These are phyloP conservation scores for Clonostachys rhizophaga DNA, from an alignment of 2,329 filamentous ascomycete species.

Conservation along the genomic window DNA sequence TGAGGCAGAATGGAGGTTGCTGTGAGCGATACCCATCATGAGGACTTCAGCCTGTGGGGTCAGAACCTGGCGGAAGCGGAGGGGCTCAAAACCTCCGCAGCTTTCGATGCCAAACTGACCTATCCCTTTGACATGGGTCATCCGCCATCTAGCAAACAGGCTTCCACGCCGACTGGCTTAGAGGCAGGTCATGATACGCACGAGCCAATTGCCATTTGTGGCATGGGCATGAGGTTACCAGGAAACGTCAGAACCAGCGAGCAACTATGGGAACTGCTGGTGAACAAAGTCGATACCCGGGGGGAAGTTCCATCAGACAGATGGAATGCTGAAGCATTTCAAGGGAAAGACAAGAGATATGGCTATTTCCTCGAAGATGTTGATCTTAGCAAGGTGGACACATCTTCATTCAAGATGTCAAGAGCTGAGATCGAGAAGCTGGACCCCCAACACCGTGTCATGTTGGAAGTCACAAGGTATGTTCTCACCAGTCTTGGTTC, in stretches of 20 bases:
- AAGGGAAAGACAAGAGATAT: conserved; percentile 15
- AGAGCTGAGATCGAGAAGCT: conserved; percentile 15
- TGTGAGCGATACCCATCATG: no score
- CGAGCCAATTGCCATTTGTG: conserved; percentile 26
- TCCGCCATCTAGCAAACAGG: no score
- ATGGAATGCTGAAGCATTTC: conserved; percentile 9
- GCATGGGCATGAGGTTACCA: conserved; percentile 32
- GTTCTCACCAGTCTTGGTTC: no score
- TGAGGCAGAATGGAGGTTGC: no score
- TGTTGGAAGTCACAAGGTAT: conserved; percentile 7
- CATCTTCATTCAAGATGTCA: conserved; percentile 26
- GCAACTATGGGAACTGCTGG: conserved; percentile 31
- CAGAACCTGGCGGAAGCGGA: no score
- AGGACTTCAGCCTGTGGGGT: no score
- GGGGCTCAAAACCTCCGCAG: no score
- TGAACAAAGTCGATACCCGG: conserved; percentile 5
- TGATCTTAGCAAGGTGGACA: conserved; percentile 26
- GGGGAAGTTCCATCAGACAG: conserved; percentile 6
- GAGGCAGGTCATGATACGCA: no score
- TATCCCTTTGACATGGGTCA: no score
- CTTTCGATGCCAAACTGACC: no score
- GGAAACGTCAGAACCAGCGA: conserved; percentile 25
- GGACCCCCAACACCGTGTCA: background rate
- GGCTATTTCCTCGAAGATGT: conserved; percentile 25
- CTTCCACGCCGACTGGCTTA: no score